Base-by-base conservation (phyloP, 352 stramenopile genomes). In the Phytophthora hybrid region DNA sequence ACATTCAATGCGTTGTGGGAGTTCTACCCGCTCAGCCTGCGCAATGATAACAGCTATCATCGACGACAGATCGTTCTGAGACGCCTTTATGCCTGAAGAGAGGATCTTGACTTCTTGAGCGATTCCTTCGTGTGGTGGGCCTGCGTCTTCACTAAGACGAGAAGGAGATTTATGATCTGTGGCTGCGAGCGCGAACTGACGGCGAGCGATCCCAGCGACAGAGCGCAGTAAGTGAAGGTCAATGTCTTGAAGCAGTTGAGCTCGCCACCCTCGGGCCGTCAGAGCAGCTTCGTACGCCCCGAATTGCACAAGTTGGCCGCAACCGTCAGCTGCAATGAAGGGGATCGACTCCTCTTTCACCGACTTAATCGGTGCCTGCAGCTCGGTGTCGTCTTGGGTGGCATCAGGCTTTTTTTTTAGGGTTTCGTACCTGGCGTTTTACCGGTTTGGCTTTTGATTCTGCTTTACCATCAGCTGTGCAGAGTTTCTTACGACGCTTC, bases 221-320 rank as follows among this genome's bases (percentile, higher is more conserved):
- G 56, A 61, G 31, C 69, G 69, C 46, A 76, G 19, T n/a, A 76
- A 46, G n/a, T 76, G 58, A 14, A 76, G 18, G n/a, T 76, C 69
- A 37, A 73, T 59, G 37, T 76, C 63, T 72, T 62, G 69, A n/a
- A 76, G 63, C 18, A 76, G 41, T 23, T 76, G 69, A 0, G 69
- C 63, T 10, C 52, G 69, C 69, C 69, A 76, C 19, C 69, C 69
- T 47, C 29, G 55, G 23, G 69, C 63, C 7, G 52, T 76, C 32
- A 76, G 37, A 46, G 69, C 65, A 16, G 69, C 63, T 52, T 76
- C 63, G 14, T 76, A 76, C 44, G 59, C 69, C 23, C 66, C 52
- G 47, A 74, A 69, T 54, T 64, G 52, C 19, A 59, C 66, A 1
- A 74, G 37, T 31, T 55, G 59, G 0, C 66, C 41, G 13, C 66